Conservation (phyloP, 768 basidiomycete species). For the Leccinum disarticulatum region DNA sequence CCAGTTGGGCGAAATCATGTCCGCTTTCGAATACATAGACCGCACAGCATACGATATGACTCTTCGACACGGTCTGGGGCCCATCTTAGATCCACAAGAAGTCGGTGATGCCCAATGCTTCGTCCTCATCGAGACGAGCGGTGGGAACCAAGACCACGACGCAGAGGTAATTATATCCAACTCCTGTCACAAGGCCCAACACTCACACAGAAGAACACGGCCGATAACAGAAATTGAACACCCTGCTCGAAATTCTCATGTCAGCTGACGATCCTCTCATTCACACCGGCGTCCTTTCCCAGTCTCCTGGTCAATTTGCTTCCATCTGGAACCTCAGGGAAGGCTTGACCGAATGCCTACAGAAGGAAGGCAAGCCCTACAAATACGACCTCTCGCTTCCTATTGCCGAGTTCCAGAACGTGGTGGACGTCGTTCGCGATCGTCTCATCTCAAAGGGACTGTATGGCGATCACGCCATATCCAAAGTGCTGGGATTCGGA, state of each 20-base stretch:
- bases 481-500: slow-evolving; percentile 88
- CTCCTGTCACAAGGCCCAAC: slow-evolving; percentile 1
- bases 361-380: slow-evolving; percentile 93
- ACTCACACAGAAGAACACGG: not conserved
- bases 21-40: slow-evolving; percentile 97
- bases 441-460: slow-evolving; percentile 69
- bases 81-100: slow-evolving; percentile 72
- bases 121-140: slow-evolving; percentile 92
- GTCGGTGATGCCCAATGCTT: slow-evolving; percentile 82
- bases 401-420: slow-evolving; percentile 77
- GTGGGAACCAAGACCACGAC: slow-evolving; percentile 89
- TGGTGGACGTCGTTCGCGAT: slow-evolving; percentile 79
- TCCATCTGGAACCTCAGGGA: slow-evolving; percentile 92
- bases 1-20: slow-evolving; percentile 90
- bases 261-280: slow-evolving; percentile 74
- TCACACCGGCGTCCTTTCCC: slow-evolving; percentile 88
- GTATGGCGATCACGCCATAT: slow-evolving; percentile 70
- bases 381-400: slow-evolving; percentile 97
- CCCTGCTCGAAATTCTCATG: slow-evolving; percentile 75
- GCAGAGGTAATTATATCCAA: slow-evolving; percentile 61
- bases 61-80: slow-evolving; percentile 79
- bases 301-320: slow-evolving; percentile 85
- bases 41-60: slow-evolving; percentile 80
- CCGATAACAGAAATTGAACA: slow-evolving; percentile 73
- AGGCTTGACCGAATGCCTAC: slow-evolving; percentile 86